Conservation (phyloP, 1,139 yeast species). For the Taphrina confusa region DNA sequence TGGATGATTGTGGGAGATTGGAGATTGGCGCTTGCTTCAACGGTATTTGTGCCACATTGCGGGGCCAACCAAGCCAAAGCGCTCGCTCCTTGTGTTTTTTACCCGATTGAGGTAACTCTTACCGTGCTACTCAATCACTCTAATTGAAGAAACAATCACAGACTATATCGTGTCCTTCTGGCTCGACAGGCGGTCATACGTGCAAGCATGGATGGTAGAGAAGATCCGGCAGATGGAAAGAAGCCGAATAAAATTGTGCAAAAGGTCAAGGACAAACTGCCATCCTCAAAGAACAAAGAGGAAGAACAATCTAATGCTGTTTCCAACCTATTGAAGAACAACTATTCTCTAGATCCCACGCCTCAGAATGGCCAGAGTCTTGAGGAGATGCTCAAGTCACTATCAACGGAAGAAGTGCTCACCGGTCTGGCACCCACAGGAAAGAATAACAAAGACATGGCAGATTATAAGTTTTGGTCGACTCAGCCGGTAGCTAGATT, state of each 20-base stretch:
- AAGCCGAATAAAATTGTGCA: conserved; percentile 8
- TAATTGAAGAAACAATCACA: too few relatives aligned
- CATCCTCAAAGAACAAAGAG: neutral
- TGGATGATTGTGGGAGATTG: too few relatives aligned
- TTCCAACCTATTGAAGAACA: conserved; percentile 19
- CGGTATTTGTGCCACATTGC: too few relatives aligned
- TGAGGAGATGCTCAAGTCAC: conserved; percentile 25
- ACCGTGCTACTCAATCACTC: too few relatives aligned
- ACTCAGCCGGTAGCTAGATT: conserved; percentile 91
- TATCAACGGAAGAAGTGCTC: conserved; percentile 18
- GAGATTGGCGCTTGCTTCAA: too few relatives aligned
- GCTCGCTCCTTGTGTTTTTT: too few relatives aligned
- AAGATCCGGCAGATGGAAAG: conserved; percentile 4
- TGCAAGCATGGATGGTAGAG: neutral
- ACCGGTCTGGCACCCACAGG: conserved; percentile 33
- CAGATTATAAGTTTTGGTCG: conserved; percentile 94
- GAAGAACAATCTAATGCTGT: neutral
- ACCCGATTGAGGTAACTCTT: too few relatives aligned
- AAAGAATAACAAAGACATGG: conserved; percentile 62
- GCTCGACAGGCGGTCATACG: too few relatives aligned
- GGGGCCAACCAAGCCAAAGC: too few relatives aligned
- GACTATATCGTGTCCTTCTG: too few relatives aligned
- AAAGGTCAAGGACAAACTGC: conserved; percentile 19
- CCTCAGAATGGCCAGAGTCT: neutral
- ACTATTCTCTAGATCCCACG: conserved; percentile 16